These are phyloP conservation scores for Tetrapisispora namnaoensis DNA, from an alignment of 805 yeast species.

Conservation along the genomic window DNA sequence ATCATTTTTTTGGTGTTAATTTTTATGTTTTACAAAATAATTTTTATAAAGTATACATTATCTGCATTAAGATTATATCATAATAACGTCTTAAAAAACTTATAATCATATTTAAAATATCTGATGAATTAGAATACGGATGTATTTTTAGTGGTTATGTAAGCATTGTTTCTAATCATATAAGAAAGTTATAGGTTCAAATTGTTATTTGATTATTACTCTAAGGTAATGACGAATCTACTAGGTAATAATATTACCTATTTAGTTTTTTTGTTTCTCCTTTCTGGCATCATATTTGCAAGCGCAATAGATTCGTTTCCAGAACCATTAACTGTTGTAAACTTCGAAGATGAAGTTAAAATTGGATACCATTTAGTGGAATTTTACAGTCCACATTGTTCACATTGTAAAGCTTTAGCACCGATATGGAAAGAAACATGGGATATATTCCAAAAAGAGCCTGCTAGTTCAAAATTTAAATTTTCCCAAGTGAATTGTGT, in stretches of 20 bases:
- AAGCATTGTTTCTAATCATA: too few species aligned
- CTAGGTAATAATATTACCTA: background rate
- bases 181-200: background rate
- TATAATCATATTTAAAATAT: too few species aligned
- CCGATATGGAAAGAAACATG: conserved; percentile 77
- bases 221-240: background rate
- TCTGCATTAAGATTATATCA: too few species aligned
- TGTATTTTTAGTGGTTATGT: too few species aligned
- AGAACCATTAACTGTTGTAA: conserved; percentile 17
- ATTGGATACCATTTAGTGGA: conserved; percentile 67
- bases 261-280: background rate
- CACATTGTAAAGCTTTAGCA: conserved; percentile 68
- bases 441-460: conserved; percentile 37
- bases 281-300: background rate
- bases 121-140: too few species aligned
- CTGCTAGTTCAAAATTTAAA: conserved; percentile 34
- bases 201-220: too few species aligned
- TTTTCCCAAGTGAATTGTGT: conserved; percentile 81
- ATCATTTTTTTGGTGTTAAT: too few species aligned
- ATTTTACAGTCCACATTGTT: conserved; percentile 83
- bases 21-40: too few species aligned
- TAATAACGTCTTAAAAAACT: too few species aligned
- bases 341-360: conserved; percentile 41
- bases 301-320: background rate
- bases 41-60: too few species aligned